These are phyloP conservation scores for Nyssa sinensis DNA, from an alignment of 148 eudicot genomes.

Conservation along the genomic window DNA sequence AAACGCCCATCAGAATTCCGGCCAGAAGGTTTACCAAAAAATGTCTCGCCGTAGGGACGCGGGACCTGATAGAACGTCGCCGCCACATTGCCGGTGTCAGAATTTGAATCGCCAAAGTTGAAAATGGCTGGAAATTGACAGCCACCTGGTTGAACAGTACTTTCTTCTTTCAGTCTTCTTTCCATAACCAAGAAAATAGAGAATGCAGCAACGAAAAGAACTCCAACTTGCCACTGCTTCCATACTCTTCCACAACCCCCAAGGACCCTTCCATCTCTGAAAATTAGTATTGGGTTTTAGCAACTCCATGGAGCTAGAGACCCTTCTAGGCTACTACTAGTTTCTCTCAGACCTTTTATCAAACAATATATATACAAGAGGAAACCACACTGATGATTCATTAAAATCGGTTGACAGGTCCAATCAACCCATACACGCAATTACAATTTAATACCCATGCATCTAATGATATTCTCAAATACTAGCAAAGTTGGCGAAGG, in stretches of 20 bases:
- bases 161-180: background rate
- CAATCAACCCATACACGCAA: too few relatives aligned
- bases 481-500: too few relatives aligned
- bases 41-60: conserved; percentile 32
- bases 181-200: background rate
- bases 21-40: conserved; percentile 33
- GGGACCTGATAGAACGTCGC: conserved; percentile 16
- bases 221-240: conserved; percentile 6
- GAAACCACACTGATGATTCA: too few relatives aligned
- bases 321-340: too few relatives aligned
- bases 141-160: background rate
- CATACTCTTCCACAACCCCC: background rate
- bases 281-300: too few relatives aligned
- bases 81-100: conserved; percentile 34
- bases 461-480: too few relatives aligned
- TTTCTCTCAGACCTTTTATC: too few relatives aligned
- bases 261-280: conserved; percentile 9
- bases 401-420: too few relatives aligned
- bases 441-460: too few relatives aligned
- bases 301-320: too few relatives aligned
- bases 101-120: conserved; percentile 49
- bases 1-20: conserved; percentile 38
- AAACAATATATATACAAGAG: too few relatives aligned
- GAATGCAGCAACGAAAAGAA: conserved; percentile 7
- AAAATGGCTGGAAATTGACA: conserved; percentile 41